Evolutionary conservation across 1,284 basidiomycete genomes (phyloP).

Genomic region (Ceratobasidium sp.): DNA sequence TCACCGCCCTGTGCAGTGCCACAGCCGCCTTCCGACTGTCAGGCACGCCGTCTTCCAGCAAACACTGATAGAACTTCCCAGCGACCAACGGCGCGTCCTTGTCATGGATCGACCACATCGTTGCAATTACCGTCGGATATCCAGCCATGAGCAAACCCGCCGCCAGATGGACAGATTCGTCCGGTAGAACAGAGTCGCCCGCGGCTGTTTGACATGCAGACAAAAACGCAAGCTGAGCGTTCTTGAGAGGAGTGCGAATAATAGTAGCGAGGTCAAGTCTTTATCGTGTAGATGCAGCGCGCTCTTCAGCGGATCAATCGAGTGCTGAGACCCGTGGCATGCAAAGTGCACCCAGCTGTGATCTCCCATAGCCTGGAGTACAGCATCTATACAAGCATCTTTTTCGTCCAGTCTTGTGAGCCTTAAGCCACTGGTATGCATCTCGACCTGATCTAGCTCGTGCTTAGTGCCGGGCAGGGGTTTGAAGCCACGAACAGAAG

Average conservation of each 20-base stretch:
- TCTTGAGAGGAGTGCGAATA: neutral
- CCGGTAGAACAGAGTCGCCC: constrained; percentile 40
- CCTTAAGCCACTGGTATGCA: neutral
- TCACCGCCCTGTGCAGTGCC: neutral
- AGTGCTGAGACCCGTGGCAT: constrained; percentile 2
- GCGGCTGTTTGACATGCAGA: constrained; percentile 10
- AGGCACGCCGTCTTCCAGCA: neutral
- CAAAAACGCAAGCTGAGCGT: neutral
- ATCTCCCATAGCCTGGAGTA: neutral
- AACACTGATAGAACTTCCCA: neutral
- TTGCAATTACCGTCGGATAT: constrained; percentile 13
- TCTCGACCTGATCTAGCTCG: neutral
- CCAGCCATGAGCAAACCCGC: constrained; percentile 42
- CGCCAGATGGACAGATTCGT: constrained; percentile 41
- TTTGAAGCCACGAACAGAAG: neutral
- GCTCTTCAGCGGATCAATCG: neutral
- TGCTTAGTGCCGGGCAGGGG: constrained; percentile 1
- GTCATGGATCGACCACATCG: constrained; percentile 11
- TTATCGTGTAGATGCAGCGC: neutral
- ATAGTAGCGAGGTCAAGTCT: neutral
- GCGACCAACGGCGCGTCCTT: neutral
- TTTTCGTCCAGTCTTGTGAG: neutral
- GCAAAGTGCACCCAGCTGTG: constrained; percentile 14
- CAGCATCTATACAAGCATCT: neutral
- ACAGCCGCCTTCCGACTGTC: neutral